Percentiles rank a stretch among this genome's conserved stretches.
phyloP scores from a whole-genome alignment of 106 monocot species.

The Amphibolis antarctica region DNA sequence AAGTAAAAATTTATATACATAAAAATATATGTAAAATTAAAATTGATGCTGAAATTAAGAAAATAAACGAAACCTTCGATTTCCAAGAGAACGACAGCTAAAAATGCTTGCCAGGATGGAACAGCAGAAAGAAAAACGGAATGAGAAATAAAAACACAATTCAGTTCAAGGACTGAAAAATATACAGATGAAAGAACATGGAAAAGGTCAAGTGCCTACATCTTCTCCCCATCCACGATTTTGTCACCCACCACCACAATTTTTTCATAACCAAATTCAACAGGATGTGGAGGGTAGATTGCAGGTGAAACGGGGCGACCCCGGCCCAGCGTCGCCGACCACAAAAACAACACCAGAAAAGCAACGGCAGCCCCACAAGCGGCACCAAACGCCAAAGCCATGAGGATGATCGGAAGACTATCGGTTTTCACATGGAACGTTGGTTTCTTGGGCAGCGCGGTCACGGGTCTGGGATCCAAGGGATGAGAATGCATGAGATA shows the following conservation, averaged over 20 bases:
- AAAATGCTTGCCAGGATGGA: not conserved
- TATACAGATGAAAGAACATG: not conserved
- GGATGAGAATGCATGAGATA: constrained; percentile 82
- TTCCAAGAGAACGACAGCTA: not conserved
- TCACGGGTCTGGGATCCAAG: constrained; percentile 39
- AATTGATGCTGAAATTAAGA: too few relatives aligned
- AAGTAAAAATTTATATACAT: too few relatives aligned
- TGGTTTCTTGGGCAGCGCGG: constrained; percentile 9
- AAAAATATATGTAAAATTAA: too few relatives aligned
- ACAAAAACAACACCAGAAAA: not conserved
- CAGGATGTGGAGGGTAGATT: not conserved
- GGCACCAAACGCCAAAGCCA: constrained; percentile 24
- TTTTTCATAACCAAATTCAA: constrained; percentile 11
- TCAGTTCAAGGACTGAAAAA: not conserved
- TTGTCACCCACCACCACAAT: not conserved
- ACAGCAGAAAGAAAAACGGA: not conserved
- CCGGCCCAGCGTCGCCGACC: constrained; percentile 2
- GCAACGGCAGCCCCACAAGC: constrained; percentile 14
- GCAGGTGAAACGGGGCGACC: constrained; percentile 8
- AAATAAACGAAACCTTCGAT: too few relatives aligned
- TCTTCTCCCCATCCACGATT: not conserved
- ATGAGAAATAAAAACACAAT: not conserved
- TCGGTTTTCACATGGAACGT: not conserved
- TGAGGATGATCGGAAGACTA: constrained; percentile 20
- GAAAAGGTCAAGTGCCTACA: not conserved